A percentile compares a stretch with the other conserved stretches of the same genome.
phyloP scores from a whole-genome alignment of 192 early-diverging fungal genomes.

The Backusella westeae region DNA sequence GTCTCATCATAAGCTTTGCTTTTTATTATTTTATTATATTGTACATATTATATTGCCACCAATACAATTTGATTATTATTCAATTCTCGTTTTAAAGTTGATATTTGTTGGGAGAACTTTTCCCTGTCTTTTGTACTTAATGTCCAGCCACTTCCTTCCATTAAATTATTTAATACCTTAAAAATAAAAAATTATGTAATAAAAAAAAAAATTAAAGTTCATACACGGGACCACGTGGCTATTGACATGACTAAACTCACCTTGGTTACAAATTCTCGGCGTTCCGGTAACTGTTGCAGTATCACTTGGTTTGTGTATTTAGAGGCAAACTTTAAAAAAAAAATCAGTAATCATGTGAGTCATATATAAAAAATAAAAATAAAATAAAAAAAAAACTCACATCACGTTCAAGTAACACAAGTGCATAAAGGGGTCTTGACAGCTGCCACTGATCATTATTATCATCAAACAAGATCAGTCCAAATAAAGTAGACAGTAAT shows the following conservation, averaged over 20 bases:
- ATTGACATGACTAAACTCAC: constrained; percentile 31
- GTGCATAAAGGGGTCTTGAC: constrained; percentile 72
- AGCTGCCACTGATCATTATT: constrained; percentile 79
- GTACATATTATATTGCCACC: constrained; percentile 13
- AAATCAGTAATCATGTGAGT: constrained; percentile 32
- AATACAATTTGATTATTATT: constrained; percentile 22
- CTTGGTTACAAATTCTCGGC: constrained; percentile 39
- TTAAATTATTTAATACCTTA: constrained; percentile 50
- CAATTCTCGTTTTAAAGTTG: constrained; percentile 48
- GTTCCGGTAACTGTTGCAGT: constrained; percentile 48
- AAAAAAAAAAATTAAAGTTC: constrained; percentile 21
- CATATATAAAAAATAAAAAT: no score
- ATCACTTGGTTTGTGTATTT: constrained; percentile 57
- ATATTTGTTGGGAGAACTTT: constrained; percentile 63
- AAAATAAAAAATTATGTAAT: background rate
- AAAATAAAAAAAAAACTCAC: constrained; percentile 23
- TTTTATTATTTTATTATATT: background rate
- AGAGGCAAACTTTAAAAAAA: constrained; percentile 39
- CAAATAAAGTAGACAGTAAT: constrained; percentile 64
- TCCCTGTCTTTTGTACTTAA: constrained; percentile 56
- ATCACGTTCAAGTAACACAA: constrained; percentile 73
- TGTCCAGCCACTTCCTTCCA: constrained; percentile 62
- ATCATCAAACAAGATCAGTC: constrained; percentile 79
- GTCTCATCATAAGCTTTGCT: background rate
- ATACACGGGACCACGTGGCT: constrained; percentile 30